Evolutionary conservation across 371 early-diverging fungal species (phyloP).

Genomic region (Mucor saturninus): DNA sequence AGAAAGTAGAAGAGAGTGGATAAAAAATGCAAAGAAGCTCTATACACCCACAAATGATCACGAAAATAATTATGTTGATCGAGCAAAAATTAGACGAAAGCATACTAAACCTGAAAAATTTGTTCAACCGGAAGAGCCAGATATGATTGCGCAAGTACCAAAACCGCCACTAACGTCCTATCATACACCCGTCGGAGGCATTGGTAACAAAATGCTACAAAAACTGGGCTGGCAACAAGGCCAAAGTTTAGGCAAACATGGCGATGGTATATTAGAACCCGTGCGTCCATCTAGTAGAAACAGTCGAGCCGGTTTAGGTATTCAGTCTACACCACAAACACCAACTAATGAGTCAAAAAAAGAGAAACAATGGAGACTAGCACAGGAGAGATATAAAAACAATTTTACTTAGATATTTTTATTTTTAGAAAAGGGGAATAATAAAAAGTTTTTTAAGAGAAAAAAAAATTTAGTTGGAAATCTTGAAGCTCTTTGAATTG

Average conservation of each 20-base stretch:
- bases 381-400: conserved; percentile 25
- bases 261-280: conserved; percentile 38
- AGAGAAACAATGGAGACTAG: conserved; percentile 16
- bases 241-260: conserved; percentile 40
- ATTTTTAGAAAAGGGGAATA: not conserved
- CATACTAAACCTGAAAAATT: conserved; percentile 8
- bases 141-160: not conserved
- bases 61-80: conserved; percentile 15
- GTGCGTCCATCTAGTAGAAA: conserved; percentile 21
- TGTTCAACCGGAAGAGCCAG: not conserved
- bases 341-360: conserved; percentile 12
- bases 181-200: conserved; percentile 31
- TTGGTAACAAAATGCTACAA: conserved; percentile 40
- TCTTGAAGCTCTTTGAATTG: conserved; percentile 32
- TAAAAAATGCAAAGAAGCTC: conserved; percentile 7
- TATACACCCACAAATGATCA: not conserved
- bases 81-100: conserved; percentile 25
- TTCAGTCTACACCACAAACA: not conserved
- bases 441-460: not conserved
- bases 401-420: conserved; percentile 2
- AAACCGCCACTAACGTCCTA: not conserved
- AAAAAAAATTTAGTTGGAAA: conserved; percentile 8
- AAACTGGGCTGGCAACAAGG: conserved; percentile 56
- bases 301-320: conserved; percentile 29
- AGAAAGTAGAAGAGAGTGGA: conserved; percentile 21